phyloP scores from a whole-genome alignment of 768 basidiomycete genomes.

The Calocybe cyanea region DNA sequence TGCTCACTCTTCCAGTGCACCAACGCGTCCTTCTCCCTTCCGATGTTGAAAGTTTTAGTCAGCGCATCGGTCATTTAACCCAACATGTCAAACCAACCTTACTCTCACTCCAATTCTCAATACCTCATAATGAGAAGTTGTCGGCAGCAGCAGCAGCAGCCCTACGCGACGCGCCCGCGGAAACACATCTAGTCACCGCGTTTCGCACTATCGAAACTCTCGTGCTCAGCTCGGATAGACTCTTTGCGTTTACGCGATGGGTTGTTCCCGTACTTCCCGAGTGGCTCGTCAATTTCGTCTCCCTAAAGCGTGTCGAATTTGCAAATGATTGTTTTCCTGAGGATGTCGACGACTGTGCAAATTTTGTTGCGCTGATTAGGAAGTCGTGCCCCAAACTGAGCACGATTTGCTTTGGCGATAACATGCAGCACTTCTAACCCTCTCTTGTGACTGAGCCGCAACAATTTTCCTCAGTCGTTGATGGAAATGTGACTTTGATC shows the following conservation, averaged over 20 bases:
- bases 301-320: conserved; percentile 13
- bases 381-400: conserved; percentile 9
- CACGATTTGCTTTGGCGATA: conserved; percentile 7
- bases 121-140: conserved; percentile 7
- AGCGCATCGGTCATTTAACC: conserved; percentile 5
- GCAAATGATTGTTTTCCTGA: conserved; percentile 14
- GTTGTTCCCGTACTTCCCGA: conserved; percentile 15
- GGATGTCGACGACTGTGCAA: neutral
- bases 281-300: conserved; percentile 19
- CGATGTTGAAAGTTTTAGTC: conserved; percentile 16
- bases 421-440: neutral
- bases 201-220: conserved; percentile 9
- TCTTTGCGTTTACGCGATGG: conserved; percentile 20
- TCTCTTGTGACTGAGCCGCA: neutral
- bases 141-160: neutral
- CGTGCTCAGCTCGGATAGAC: conserved; percentile 17
- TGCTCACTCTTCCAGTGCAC: conserved; percentile 17
- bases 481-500: too few relatives aligned
- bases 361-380: conserved; percentile 7
- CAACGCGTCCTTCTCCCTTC: conserved; percentile 15
- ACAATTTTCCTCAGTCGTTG: too few relatives aligned
- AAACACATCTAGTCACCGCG: neutral
- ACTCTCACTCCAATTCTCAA: conserved; percentile 12
- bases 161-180: neutral
- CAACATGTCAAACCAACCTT: conserved; percentile 1